Base-by-base conservation (phyloP, 176 grass and related monocot species). In the Canna indica region DNA sequence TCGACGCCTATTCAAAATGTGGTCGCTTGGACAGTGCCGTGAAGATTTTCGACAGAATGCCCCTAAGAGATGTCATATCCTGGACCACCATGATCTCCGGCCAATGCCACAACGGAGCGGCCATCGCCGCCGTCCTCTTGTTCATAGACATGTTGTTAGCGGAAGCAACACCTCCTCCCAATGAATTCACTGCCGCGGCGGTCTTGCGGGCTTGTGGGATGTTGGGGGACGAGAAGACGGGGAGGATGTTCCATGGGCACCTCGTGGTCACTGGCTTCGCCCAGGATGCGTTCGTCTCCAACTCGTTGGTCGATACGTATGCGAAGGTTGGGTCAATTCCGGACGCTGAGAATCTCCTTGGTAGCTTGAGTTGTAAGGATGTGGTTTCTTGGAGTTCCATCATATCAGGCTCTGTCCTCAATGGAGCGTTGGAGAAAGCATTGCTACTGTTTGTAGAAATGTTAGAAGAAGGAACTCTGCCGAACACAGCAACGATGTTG, bases 331-430 rank as follows among this genome's bases (percentile, higher is more conserved):
- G 89, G 61, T 78, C 74, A 2, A 62, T 59, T 45, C 59, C 32
- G 26, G 80, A 77, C 34, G 85, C 85, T 0, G 67, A 45, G 41
- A 85, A 76, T 36, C 71, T 91, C 54, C 27, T 88, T 78, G 67
- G 81, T 64, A 59, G 77, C 4, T 76, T 88, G n/a, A 34, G 65
- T 31, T 78, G 31, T 67, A 88, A 80, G 67, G 80, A 85, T 29
- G 85, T 91, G 1, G 77, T 91, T 78, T 88, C 89, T 44, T 88
- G 89, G 85, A 91, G 80, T 41, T 67, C 89, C 0, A 46, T 83
- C 47, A 17, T 88, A 70, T 91, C 89, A 36, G 85, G 89, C 31
- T 85, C 73, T 56, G 80, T 88, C 73, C 77, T 88, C 75, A 79
- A 88, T 60, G 89, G 77, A 47, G 76, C 81, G 85, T 76, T 85